Base-by-base conservation (phyloP, 192 early-diverging fungal species). In the Obelidium mucronatum region DNA sequence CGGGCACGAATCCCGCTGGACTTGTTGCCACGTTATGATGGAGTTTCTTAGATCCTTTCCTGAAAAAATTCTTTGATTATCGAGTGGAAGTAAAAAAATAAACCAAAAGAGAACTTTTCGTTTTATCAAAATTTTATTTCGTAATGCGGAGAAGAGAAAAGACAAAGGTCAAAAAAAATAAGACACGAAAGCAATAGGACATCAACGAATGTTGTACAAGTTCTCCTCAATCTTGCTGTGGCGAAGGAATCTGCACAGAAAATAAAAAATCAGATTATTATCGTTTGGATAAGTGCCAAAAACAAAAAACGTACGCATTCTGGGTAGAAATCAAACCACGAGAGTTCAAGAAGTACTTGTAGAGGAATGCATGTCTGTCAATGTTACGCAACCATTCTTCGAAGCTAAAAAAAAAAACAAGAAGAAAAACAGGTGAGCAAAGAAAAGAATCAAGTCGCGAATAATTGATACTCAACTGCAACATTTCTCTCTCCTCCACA, bases 261-360 rank as follows among this genome's bases (percentile, higher is more conserved):
- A 0, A 53, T 53, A 24, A 53, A n/a, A n/a, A n/a, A n/a, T n/a
- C n/a, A n/a, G n/a, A n/a, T n/a, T n/a, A n/a, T n/a, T n/a, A n/a
- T n/a, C 51, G 24, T 17, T 53, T 0, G 1, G 24, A 53, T 53
- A 8, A 51, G 22, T 15, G 1, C 17, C 0, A 53, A 53, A 0
- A 62, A 17, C 17, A 30, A 19, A 40, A 0, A n/a, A 67, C 68
- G 19, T 59, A 77, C 76, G 76, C 66, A 55, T 51, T 76, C 59
- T 72, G 75, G 6, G 77, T 74, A n/a, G 24, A 35, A 42, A 85
- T 74, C 15, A 85, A 66, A 74, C 84, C 84, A 2, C 84, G 65
- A 30, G 78, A 30, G 78, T 85, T 85, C 33, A 85, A 78, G 76
- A 42, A 85, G 67, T 79, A 79, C n/a, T 82, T 81, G 81, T 85